These are phyloP conservation scores for Arabidopsis arenosa DNA, from an alignment of 345 rosid genomes.

Conservation along the genomic window DNA sequence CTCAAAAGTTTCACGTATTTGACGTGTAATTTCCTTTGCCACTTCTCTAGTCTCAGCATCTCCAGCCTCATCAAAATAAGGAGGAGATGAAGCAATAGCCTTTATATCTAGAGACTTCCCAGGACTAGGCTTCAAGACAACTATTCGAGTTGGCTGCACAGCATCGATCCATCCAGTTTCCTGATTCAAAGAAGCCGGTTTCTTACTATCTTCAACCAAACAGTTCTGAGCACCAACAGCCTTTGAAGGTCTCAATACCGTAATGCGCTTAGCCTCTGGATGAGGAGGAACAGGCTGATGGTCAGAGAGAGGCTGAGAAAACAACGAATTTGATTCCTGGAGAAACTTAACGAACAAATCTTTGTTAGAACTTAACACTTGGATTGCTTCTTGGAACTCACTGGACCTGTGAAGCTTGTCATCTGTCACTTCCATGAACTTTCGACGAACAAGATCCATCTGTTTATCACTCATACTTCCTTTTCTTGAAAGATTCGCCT, in stretches of 20 bases:
- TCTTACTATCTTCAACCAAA: constrained; percentile 52
- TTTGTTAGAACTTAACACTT: constrained; percentile 75
- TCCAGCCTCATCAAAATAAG: constrained; percentile 54
- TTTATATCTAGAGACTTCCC: constrained; percentile 63
- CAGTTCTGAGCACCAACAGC: constrained; percentile 56
- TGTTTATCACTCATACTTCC: constrained; percentile 51
- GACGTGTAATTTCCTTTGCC: constrained; percentile 63
- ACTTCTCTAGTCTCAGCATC: constrained; percentile 70
- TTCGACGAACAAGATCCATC: constrained; percentile 83
- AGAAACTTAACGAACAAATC: constrained; percentile 75
- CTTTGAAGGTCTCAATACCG: constrained; percentile 85
- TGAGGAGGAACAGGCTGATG: constrained; percentile 61
- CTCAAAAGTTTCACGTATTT: constrained; percentile 55
- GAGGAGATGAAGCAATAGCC: constrained; percentile 54
- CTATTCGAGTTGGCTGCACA: constrained; percentile 78
- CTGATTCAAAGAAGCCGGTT: constrained; percentile 42
- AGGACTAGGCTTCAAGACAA: constrained; percentile 86
- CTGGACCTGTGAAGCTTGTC: constrained; percentile 76
- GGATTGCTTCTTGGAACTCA: constrained; percentile 85
- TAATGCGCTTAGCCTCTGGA: constrained; percentile 74
- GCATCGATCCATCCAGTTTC: constrained; percentile 51
- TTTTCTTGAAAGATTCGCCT: constrained; percentile 40
- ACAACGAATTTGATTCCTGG: constrained; percentile 76
- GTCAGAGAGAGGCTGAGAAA: constrained; percentile 56
- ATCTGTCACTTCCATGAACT: constrained; percentile 85